Evolutionary conservation across 768 basidiomycete genomes (phyloP).

Genomic region (Chalciporus chontae): DNA sequence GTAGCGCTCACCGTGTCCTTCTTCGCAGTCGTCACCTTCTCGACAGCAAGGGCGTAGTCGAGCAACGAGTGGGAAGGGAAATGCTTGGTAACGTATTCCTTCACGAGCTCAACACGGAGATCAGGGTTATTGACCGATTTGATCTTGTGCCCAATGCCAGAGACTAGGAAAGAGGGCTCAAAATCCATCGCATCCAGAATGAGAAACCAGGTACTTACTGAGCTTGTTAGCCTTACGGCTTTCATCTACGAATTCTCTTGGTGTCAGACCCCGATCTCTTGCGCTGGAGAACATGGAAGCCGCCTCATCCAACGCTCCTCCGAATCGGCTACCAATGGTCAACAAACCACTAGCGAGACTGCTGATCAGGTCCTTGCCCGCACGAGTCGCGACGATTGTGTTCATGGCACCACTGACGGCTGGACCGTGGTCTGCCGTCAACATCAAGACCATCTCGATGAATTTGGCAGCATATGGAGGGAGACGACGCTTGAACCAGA

Average conservation of each 20-base stretch:
- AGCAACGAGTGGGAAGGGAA: conserved; percentile 94
- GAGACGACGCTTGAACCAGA: conserved; percentile 97
- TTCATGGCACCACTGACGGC: conserved; percentile 99
- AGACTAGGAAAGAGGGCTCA: conserved; percentile 47
- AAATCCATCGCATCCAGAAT: not conserved
- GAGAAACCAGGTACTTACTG: conserved; percentile 47
- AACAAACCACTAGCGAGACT: conserved; percentile 94
- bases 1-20: conserved; percentile 73
- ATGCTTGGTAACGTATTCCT: conserved; percentile 92
- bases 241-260: conserved; percentile 96
- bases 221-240: conserved; percentile 92
- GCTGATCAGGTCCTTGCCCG: conserved; percentile 98
- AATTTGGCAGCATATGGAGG: conserved; percentile 96
- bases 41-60: conserved; percentile 94
- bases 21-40: conserved; percentile 97
- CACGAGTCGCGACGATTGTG: conserved; percentile 97
- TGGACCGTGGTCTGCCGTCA: conserved; percentile 97
- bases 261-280: conserved; percentile 86
- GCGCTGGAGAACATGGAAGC: conserved; percentile 94
- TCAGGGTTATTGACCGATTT: conserved; percentile 98
- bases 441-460: conserved; percentile 99
- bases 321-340: conserved; percentile 97
- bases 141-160: conserved; percentile 99
- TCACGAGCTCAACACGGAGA: conserved; percentile 87
- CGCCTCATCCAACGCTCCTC: conserved; percentile 97